Conservation (phyloP, 805 yeast species). For the Pichia pseudocactophila region DNA sequence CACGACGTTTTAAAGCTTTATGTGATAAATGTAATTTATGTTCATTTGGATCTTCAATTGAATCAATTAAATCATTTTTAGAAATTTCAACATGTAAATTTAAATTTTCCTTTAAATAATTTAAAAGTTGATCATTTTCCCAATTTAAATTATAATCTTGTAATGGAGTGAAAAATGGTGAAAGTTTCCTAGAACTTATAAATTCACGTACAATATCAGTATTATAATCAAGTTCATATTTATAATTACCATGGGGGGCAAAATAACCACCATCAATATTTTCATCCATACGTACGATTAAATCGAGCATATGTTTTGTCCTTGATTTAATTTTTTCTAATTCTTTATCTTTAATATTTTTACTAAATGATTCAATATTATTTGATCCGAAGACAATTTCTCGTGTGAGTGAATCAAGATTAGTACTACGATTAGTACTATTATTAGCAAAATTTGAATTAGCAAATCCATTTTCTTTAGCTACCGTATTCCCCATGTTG, state of each 20-base stretch:
- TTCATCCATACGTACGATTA: slow-evolving; percentile 55
- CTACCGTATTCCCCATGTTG: slow-evolving; percentile 8
- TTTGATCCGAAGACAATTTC: not conserved
- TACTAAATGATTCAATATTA: not conserved
- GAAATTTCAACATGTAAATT: slow-evolving; percentile 47
- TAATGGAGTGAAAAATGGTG: slow-evolving; percentile 88
- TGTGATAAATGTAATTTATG: slow-evolving; percentile 46
- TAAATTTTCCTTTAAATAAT: slow-evolving; percentile 35
- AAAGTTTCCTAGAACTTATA: slow-evolving; percentile 60
- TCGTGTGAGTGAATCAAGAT: not conserved
- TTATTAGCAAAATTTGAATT: not conserved
- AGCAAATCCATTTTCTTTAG: slow-evolving; percentile 2
- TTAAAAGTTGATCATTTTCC: slow-evolving; percentile 60
- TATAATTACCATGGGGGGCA: slow-evolving; percentile 87
- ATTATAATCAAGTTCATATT: slow-evolving; percentile 66
- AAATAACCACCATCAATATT: slow-evolving; percentile 89
- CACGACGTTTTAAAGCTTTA: slow-evolving; percentile 39
- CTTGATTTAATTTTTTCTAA: slow-evolving; percentile 46
- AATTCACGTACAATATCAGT: slow-evolving; percentile 62
- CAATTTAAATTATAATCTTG: slow-evolving; percentile 68
- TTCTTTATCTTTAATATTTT: slow-evolving; percentile 32
- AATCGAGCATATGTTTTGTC: slow-evolving; percentile 45
- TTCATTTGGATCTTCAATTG: slow-evolving; percentile 53
- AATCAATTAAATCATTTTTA: slow-evolving; percentile 39
- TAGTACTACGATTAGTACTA: not conserved